These are phyloP conservation scores for Blastobotrys ciferrii DNA, from an alignment of 1,139 yeast species.

Conservation along the genomic window DNA sequence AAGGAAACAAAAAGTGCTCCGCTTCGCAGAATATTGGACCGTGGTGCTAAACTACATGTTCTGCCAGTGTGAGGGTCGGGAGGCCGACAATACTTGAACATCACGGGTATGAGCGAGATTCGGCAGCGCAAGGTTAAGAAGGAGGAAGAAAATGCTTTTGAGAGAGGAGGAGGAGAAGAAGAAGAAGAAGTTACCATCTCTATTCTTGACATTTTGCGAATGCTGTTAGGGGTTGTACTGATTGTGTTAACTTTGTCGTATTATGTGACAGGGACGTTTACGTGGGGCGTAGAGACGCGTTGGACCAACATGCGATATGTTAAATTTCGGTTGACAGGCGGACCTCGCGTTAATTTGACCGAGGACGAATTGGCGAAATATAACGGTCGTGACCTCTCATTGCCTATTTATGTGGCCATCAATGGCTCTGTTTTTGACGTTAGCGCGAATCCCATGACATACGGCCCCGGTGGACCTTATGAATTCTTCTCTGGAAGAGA, in stretches of 20 bases:
- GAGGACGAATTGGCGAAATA: slow-evolving; percentile 49
- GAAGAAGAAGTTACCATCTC: slow-evolving; percentile 16
- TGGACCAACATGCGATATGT: slow-evolving; percentile 49
- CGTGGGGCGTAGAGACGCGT: slow-evolving; percentile 49
- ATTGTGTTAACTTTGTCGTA: slow-evolving; percentile 46
- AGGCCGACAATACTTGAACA: neutral
- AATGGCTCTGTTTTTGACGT: slow-evolving; percentile 75
- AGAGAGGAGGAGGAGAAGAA: slow-evolving; percentile 5
- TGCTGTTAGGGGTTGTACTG: slow-evolving; percentile 48
- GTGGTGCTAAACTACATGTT: too few relatives aligned
- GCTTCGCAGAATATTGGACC: too few relatives aligned
- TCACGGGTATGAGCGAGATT: slow-evolving; percentile 2
- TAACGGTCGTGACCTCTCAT: slow-evolving; percentile 49
- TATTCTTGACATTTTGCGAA: slow-evolving; percentile 45
- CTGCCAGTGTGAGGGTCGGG: too few relatives aligned
- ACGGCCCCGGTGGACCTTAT: slow-evolving; percentile 69
- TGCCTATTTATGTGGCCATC: slow-evolving; percentile 65
- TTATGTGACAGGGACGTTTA: slow-evolving; percentile 37
- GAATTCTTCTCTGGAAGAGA: slow-evolving; percentile 64
- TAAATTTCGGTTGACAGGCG: slow-evolving; percentile 30
- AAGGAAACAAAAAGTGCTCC: too few relatives aligned
- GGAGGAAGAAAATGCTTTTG: neutral
- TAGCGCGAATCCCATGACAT: slow-evolving; percentile 49
- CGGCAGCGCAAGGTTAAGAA: slow-evolving; percentile 1
- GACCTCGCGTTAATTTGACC: slow-evolving; percentile 40